These are phyloP conservation scores for Botrytis squamosa DNA, from an alignment of 2,329 filamentous ascomycete species.

Conservation along the genomic window DNA sequence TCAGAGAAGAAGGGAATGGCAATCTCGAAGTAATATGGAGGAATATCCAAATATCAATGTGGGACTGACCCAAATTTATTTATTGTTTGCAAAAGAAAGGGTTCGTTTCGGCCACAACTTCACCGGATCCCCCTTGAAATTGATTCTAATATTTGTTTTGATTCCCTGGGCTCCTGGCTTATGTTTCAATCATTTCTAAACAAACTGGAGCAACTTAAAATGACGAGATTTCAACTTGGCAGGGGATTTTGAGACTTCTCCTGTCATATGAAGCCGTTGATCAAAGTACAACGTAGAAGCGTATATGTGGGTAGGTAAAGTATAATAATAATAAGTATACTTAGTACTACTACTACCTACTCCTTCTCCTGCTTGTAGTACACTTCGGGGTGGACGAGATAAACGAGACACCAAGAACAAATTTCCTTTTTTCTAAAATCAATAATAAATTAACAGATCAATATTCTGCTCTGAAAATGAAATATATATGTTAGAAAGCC, in stretches of 20 bases:
- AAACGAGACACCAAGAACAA: not conserved
- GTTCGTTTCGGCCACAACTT: not conserved
- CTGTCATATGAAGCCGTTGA: not conserved
- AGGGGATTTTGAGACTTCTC: not conserved
- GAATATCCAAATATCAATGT: not conserved
- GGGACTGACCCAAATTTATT: not conserved
- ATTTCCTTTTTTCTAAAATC: not conserved
- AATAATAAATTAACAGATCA: not conserved
- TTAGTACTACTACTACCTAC: too few relatives aligned
- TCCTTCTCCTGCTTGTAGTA: not conserved
- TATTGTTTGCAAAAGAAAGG: not conserved
- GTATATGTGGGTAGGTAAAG: not conserved
- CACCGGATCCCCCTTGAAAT: not conserved
- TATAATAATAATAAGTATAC: not conserved
- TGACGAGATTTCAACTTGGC: not conserved
- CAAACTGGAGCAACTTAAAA: conserved; percentile 10
- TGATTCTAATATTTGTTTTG: not conserved
- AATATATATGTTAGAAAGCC: not conserved
- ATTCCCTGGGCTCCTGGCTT: not conserved
- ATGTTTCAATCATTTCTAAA: not conserved
- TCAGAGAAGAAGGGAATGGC: not conserved
- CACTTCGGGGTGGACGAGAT: not conserved
- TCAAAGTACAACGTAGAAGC: not conserved
- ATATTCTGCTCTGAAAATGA: not conserved
- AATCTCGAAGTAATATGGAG: not conserved